Evolutionary conservation across 805 yeast genomes (phyloP).

Genomic region (Clavispora carvajalis): DNA sequence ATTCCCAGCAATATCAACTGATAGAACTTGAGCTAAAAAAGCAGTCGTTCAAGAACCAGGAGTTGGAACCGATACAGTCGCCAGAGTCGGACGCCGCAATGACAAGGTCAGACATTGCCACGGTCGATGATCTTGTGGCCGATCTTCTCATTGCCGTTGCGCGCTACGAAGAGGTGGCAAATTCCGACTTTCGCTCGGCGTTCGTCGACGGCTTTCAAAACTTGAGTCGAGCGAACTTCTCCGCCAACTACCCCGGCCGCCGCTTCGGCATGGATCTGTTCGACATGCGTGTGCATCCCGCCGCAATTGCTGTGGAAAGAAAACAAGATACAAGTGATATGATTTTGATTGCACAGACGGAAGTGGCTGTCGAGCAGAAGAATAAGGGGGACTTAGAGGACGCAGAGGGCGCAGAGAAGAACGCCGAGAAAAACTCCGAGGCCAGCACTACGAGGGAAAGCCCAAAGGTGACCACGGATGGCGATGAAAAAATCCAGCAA

Average conservation of each 20-base stretch:
- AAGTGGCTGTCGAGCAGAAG: constrained; percentile 1
- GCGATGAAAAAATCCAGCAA: too few species aligned
- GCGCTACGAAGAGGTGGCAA: constrained; percentile 25
- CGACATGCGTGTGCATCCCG: constrained; percentile 31
- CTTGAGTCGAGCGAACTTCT: constrained; percentile 44
- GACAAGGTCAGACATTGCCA: too few species aligned
- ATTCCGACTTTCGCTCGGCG: constrained; percentile 13
- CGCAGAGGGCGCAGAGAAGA: too few species aligned
- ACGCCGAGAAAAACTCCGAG: too few species aligned
- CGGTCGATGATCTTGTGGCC: background rate
- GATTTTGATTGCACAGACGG: constrained; percentile 8
- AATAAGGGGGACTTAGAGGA: constrained; percentile 1
- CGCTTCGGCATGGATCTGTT: constrained; percentile 38
- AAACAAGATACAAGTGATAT: constrained; percentile 1
- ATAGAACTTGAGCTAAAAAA: too few species aligned
- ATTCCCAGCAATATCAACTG: too few species aligned
- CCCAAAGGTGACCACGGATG: too few species aligned
- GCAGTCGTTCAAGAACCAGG: background rate
- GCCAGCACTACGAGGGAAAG: too few species aligned
- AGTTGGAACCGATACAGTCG: too few species aligned
- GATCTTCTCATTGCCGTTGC: constrained; percentile 26
- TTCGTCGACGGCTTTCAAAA: constrained; percentile 34
- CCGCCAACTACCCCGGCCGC: constrained; percentile 36
- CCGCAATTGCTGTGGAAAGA: constrained; percentile 17
- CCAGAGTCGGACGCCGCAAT: too few species aligned